phyloP scores from a whole-genome alignment of 352 stramenopile species.

The Phytophthora constricta region DNA sequence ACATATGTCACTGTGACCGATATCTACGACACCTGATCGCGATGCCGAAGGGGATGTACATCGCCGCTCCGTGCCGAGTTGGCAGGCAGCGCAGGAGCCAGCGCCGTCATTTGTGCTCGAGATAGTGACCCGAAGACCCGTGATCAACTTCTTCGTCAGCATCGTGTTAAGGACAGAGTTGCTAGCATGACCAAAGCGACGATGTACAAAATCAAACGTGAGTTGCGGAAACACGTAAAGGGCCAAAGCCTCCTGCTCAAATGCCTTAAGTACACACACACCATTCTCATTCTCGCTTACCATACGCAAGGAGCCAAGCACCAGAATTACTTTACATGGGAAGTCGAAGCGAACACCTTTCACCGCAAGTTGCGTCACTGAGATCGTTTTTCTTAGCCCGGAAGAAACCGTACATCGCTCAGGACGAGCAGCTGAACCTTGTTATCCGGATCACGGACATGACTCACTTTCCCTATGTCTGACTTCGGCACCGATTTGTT shows the following conservation, averaged over 20 bases:
- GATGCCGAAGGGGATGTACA: not conserved
- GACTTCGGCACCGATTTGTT: not conserved
- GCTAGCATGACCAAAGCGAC: not conserved
- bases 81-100: not conserved
- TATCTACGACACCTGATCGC: not conserved
- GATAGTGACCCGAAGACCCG: not conserved
- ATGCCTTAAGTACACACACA: conserved; percentile 1
- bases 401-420: not conserved
- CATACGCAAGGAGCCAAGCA: not conserved
- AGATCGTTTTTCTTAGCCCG: not conserved
- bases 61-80: not conserved
- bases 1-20: conserved; percentile 1
- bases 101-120: not conserved
- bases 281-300: not conserved
- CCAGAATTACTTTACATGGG: not conserved
- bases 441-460: not conserved
- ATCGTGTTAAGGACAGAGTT: not conserved
- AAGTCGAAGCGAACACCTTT: conserved; percentile 4
- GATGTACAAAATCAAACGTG: conserved; percentile 1
- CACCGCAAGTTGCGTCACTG: not conserved
- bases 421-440: not conserved
- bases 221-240: conserved; percentile 2
- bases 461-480: not conserved
- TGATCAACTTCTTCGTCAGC: not conserved
- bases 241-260: not conserved